phyloP scores from a whole-genome alignment of 78 protist genomes.

The Chrysochromulina parva region DNA sequence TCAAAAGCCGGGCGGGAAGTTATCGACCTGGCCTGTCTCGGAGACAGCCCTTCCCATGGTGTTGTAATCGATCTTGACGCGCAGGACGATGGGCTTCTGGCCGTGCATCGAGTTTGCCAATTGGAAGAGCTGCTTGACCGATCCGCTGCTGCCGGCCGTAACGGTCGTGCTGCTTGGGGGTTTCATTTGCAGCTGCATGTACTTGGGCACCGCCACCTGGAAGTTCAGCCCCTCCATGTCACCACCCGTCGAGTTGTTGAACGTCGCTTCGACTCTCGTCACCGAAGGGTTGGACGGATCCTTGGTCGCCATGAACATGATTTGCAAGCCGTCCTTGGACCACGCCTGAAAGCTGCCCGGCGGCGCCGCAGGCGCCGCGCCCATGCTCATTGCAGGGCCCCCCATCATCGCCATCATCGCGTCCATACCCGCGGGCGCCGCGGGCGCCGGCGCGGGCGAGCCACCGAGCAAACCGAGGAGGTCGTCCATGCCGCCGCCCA shows the following conservation, averaged over 20 bases:
- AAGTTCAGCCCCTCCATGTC: background rate
- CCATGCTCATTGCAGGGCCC: background rate
- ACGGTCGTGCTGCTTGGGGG: constrained; percentile 19
- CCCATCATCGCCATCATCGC: background rate
- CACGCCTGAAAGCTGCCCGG: background rate
- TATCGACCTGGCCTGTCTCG: background rate
- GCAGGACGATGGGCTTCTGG: constrained; percentile 25
- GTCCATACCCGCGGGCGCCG: background rate
- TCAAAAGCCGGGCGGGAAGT: constrained; percentile 28
- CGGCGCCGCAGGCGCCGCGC: background rate
- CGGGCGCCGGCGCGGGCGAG: background rate
- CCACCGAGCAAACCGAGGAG: constrained; percentile 17
- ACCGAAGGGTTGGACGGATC: constrained; percentile 12
- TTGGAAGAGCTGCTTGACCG: constrained; percentile 26
- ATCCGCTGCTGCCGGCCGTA: background rate
- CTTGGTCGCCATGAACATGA: background rate
- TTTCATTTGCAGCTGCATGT: constrained; percentile 37
- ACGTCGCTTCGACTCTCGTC: background rate
- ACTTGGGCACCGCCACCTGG: constrained; percentile 57
- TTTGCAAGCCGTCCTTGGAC: background rate
- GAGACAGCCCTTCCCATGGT: background rate
- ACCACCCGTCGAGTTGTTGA: background rate
- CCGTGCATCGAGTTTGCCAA: constrained; percentile 41
- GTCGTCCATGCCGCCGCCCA: background rate
- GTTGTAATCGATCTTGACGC: constrained; percentile 23